Evolutionary conservation across 2,329 filamentous ascomycete species (phyloP).

Genomic region (Hymenoscyphus salicellus): DNA sequence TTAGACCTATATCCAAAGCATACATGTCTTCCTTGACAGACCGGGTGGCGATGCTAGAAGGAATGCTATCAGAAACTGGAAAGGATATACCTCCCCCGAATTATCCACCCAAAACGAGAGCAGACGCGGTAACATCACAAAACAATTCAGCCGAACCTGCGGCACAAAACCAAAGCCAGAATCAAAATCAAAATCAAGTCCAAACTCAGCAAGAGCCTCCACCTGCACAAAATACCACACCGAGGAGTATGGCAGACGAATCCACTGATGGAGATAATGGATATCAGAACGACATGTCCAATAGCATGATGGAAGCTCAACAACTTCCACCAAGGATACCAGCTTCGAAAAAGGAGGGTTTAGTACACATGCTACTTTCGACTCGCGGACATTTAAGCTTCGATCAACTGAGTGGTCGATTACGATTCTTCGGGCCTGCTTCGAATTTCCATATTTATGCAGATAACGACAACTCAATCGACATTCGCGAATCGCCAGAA

Average conservation of each 20-base stretch:
- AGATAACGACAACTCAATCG: constrained; percentile 36
- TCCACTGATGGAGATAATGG: constrained; percentile 22
- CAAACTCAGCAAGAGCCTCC: not conserved
- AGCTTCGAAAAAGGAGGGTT: constrained; percentile 45
- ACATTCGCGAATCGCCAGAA: constrained; percentile 43
- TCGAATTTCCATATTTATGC: constrained; percentile 53
- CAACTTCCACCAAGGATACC: constrained; percentile 33
- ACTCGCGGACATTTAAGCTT: constrained; percentile 50
- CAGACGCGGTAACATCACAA: constrained; percentile 38
- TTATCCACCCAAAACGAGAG: constrained; percentile 52
- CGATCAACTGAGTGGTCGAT: constrained; percentile 49
- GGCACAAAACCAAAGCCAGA: not conserved
- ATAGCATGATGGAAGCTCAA: constrained; percentile 9
- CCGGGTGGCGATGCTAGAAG: constrained; percentile 50
- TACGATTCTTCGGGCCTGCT: constrained; percentile 53
- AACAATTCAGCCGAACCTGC: constrained; percentile 16
- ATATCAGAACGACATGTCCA: constrained; percentile 13
- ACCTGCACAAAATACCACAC: constrained; percentile 17
- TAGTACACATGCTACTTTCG: constrained; percentile 48
- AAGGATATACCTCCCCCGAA: constrained; percentile 48
- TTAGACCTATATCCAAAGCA: constrained; percentile 54
- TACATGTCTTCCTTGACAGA: constrained; percentile 58
- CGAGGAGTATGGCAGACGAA: constrained; percentile 19
- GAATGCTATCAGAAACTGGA: constrained; percentile 49
- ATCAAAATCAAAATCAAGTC: not conserved